A percentile compares a stretch with the other conserved stretches of the same genome.
Conservation (phyloP, 2,329 filamentous ascomycete genomes). For the Spiromastix sp. region DNA sequence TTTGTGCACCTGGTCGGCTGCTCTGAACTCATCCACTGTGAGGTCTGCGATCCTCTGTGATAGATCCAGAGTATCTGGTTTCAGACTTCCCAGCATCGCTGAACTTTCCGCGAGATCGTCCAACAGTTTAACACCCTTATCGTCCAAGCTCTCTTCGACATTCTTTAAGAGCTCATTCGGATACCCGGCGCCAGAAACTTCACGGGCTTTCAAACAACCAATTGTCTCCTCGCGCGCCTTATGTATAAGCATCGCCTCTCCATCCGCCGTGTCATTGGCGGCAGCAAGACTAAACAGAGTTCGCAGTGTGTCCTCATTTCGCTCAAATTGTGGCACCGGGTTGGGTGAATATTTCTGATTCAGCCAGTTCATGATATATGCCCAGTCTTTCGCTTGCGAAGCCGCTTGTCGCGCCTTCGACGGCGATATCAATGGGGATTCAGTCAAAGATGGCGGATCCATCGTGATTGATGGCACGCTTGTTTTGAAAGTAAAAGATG, state of each 20-base stretch:
- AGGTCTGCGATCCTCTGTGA: slow-evolving; percentile 46
- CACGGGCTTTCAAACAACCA: slow-evolving; percentile 19
- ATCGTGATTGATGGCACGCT: too few relatives aligned
- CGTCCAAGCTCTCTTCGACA: slow-evolving; percentile 43
- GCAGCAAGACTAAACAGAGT: slow-evolving; percentile 63
- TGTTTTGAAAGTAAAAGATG: too few relatives aligned
- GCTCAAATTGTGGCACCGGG: slow-evolving; percentile 64
- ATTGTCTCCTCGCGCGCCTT: slow-evolving; percentile 28
- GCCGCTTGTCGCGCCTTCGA: slow-evolving; percentile 63
- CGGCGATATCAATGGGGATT: slow-evolving; percentile 44
- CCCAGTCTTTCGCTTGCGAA: slow-evolving; percentile 82
- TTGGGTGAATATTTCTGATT: slow-evolving; percentile 56
- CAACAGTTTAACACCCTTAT: slow-evolving; percentile 46
- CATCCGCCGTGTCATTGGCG: slow-evolving; percentile 59
- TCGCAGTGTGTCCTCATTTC: slow-evolving; percentile 73
- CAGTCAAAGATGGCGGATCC: background rate
- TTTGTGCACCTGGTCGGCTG: slow-evolving; percentile 46
- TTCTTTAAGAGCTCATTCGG: slow-evolving; percentile 40
- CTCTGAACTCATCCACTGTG: slow-evolving; percentile 42
- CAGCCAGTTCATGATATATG: slow-evolving; percentile 77
- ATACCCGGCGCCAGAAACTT: slow-evolving; percentile 18
- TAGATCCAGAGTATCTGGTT: slow-evolving; percentile 40
- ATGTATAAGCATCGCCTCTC: slow-evolving; percentile 26
- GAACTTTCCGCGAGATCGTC: slow-evolving; percentile 47
- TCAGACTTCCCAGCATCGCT: slow-evolving; percentile 40